Evolutionary conservation across 805 yeast genomes (phyloP).

Genomic region (Wickerhamomyces subpelliculosus): DNA sequence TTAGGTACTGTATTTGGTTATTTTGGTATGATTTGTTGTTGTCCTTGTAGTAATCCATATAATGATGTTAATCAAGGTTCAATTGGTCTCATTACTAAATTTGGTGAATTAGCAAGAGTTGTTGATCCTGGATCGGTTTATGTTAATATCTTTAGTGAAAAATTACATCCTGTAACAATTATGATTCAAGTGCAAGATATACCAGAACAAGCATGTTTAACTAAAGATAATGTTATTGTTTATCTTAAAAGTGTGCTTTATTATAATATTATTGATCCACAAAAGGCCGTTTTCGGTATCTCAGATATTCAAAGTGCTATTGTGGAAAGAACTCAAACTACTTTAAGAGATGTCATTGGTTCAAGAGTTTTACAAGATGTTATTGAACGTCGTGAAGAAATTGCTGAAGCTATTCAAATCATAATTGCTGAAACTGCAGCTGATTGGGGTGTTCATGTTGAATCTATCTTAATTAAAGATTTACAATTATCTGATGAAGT

Average conservation of each 20-base stretch:
- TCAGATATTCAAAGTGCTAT: slow-evolving; percentile 47
- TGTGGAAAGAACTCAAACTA: slow-evolving; percentile 63
- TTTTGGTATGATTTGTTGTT: slow-evolving; percentile 21
- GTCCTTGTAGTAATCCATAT: slow-evolving; percentile 49
- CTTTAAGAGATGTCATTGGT: slow-evolving; percentile 67
- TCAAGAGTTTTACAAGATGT: slow-evolving; percentile 61
- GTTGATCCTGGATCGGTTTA: slow-evolving; percentile 65
- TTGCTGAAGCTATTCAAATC: slow-evolving; percentile 56
- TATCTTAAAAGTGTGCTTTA: slow-evolving; percentile 60
- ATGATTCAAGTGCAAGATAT: slow-evolving; percentile 55
- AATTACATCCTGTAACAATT: slow-evolving; percentile 41
- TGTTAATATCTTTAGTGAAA: slow-evolving; percentile 61
- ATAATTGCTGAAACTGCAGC: slow-evolving; percentile 55
- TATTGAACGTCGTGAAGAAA: slow-evolving; percentile 65
- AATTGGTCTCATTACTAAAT: slow-evolving; percentile 60
- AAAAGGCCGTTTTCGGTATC: slow-evolving; percentile 55
- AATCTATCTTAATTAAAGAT: slow-evolving; percentile 63
- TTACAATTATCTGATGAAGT: slow-evolving; percentile 47
- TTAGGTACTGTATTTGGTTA: slow-evolving; percentile 45
- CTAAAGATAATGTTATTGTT: slow-evolving; percentile 63
- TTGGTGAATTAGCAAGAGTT: slow-evolving; percentile 57
- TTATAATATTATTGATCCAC: slow-evolving; percentile 62
- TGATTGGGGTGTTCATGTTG: slow-evolving; percentile 67
- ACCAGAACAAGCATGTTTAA: slow-evolving; percentile 62
- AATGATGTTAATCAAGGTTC: slow-evolving; percentile 55